Conservation (phyloP, 2,329 filamentous ascomycete species). For the Cercospora sp. region DNA sequence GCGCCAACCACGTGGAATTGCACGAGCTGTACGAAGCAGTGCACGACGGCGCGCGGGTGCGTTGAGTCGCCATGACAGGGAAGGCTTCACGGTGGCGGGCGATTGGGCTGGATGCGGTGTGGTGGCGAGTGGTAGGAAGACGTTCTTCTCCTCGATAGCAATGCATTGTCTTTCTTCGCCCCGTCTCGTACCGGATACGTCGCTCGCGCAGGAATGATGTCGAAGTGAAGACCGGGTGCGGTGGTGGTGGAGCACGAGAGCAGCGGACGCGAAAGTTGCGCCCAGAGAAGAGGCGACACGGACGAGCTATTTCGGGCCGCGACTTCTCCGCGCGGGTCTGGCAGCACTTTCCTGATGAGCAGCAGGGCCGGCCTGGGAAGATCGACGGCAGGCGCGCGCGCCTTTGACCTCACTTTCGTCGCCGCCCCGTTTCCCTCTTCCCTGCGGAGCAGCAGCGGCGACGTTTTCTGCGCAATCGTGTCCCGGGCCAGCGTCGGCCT, state of each 20-base stretch:
- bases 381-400: not conserved
- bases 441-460: not conserved
- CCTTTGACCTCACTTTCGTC: conserved; percentile 3
- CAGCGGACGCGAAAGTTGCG: not conserved
- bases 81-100: not conserved
- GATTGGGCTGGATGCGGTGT: not conserved
- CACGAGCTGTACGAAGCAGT: conserved; percentile 17
- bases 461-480: not conserved
- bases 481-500: conserved; percentile 3
- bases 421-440: not conserved
- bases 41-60: not conserved
- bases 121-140: not conserved
- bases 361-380: not conserved
- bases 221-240: not conserved
- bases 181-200: not conserved
- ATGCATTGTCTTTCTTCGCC: not conserved
- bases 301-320: not conserved
- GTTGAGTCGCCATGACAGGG: not conserved
- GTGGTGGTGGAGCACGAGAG: not conserved
- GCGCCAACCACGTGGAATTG: conserved; percentile 34
- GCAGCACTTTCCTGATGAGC: not conserved
- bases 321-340: conserved; percentile 5
- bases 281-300: not conserved
- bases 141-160: not conserved
- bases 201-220: not conserved